Conservation (phyloP, 75 land plant genomes). For the Pseudotsuga menziesii region DNA sequence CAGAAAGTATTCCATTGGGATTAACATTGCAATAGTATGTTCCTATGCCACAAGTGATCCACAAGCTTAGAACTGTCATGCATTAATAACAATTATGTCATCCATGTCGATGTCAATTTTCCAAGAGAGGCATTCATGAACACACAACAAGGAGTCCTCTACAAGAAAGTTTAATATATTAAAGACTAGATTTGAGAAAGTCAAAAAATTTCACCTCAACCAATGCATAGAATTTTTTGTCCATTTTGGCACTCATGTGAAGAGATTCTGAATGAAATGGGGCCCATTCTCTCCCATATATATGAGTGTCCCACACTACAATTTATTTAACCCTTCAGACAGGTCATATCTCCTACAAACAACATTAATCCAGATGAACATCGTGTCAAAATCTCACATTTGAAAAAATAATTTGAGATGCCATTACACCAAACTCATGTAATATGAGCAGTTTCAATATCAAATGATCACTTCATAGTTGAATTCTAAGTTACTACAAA, state of each 20-base stretch:
- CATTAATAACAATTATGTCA: constrained; percentile 1
- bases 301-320: constrained; percentile 73
- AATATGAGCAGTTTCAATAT: no score
- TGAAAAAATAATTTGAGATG: no score
- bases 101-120: not conserved
- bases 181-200: not conserved
- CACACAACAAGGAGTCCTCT: not conserved
- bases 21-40: no score
- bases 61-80: no score
- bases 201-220: constrained; percentile 52
- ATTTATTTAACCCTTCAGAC: constrained; percentile 45
- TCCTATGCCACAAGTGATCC: no score
- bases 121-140: not conserved
- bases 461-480: no score
- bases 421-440: no score
- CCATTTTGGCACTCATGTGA: constrained; percentile 62
- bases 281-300: constrained; percentile 77
- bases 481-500: no score
- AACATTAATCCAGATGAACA: not conserved
- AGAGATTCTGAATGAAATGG: constrained; percentile 71
- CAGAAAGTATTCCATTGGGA: no score
- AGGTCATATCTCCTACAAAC: constrained; percentile 50
- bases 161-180: not conserved
- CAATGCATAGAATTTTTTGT: constrained; percentile 49
- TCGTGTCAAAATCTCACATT: not conserved